phyloP scores from a whole-genome alignment of 2,329 filamentous ascomycete species.

The Aspergillus pseudotamarii region DNA sequence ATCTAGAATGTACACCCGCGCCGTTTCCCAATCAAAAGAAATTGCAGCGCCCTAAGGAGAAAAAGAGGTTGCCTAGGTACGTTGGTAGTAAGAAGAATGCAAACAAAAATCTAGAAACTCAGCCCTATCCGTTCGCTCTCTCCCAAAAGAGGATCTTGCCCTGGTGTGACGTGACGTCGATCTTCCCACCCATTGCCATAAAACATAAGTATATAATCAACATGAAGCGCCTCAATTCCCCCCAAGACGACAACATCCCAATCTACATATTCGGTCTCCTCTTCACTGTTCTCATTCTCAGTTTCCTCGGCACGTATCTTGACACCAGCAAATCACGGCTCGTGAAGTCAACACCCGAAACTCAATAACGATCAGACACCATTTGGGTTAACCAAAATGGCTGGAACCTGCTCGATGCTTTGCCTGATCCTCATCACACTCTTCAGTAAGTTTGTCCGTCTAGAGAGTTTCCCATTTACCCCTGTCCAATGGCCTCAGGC shows the following conservation, averaged over 20 bases:
- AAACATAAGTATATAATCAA: neutral
- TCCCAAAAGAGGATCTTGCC: neutral
- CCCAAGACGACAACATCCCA: conserved; percentile 29
- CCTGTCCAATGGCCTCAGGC: neutral
- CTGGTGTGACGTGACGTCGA: conserved; percentile 25
- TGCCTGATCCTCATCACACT: conserved; percentile 51
- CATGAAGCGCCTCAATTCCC: conserved; percentile 30
- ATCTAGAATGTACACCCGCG: conserved; percentile 1
- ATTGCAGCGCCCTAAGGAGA: neutral
- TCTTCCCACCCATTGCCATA: conserved; percentile 5
- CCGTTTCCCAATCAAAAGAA: neutral
- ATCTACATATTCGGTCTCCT: conserved; percentile 32
- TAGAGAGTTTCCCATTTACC: neutral
- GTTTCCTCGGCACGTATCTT: conserved; percentile 25
- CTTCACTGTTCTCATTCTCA: conserved; percentile 29
- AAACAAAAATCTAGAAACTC: neutral
- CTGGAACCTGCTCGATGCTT: conserved; percentile 41
- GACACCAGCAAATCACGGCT: conserved; percentile 16
- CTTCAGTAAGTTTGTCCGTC: conserved; percentile 40
- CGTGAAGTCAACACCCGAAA: conserved; percentile 5
- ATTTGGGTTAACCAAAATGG: conserved; percentile 26
- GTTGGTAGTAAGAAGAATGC: neutral
- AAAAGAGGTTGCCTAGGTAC: neutral
- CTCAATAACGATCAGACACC: neutral
- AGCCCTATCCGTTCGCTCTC: neutral